These are phyloP conservation scores for Ogataea saltuana DNA, from an alignment of 805 yeast genomes.

Conservation along the genomic window DNA sequence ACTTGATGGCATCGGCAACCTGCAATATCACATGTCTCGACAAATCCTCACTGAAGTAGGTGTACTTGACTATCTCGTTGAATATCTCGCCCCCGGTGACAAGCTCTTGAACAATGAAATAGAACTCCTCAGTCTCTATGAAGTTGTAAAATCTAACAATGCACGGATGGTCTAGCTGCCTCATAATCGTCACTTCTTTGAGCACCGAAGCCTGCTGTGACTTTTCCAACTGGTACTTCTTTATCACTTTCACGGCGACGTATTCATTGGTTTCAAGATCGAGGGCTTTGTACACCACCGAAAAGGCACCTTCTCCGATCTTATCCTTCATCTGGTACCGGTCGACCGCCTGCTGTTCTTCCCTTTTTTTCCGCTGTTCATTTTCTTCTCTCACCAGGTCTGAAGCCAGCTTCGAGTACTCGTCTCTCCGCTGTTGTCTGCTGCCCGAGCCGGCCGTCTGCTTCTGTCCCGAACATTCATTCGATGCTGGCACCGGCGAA, in stretches of 20 bases:
- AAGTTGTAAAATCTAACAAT: constrained; percentile 66
- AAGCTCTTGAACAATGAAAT: constrained; percentile 70
- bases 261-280: constrained; percentile 39
- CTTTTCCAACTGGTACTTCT: constrained; percentile 65
- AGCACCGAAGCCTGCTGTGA: constrained; percentile 67
- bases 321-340: constrained; percentile 46
- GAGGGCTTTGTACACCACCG: constrained; percentile 51
- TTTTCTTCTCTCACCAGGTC: constrained; percentile 37
- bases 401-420: constrained; percentile 34
- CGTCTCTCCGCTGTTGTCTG: constrained; percentile 27
- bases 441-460: constrained; percentile 1
- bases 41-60: constrained; percentile 73
- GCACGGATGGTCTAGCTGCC: constrained; percentile 63
- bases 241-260: constrained; percentile 62
- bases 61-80: constrained; percentile 74
- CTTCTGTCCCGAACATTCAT: too few species aligned
- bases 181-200: constrained; percentile 78
- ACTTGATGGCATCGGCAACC: constrained; percentile 67
- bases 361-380: constrained; percentile 21
- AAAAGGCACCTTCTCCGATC: constrained; percentile 64
- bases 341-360: constrained; percentile 31
- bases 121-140: constrained; percentile 59
- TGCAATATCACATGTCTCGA: constrained; percentile 73
- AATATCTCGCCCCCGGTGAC: constrained; percentile 81
- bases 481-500: not conserved